These are phyloP conservation scores for Penicillium ucsense DNA, from an alignment of 495 filamentous ascomycete species.

Conservation along the genomic window DNA sequence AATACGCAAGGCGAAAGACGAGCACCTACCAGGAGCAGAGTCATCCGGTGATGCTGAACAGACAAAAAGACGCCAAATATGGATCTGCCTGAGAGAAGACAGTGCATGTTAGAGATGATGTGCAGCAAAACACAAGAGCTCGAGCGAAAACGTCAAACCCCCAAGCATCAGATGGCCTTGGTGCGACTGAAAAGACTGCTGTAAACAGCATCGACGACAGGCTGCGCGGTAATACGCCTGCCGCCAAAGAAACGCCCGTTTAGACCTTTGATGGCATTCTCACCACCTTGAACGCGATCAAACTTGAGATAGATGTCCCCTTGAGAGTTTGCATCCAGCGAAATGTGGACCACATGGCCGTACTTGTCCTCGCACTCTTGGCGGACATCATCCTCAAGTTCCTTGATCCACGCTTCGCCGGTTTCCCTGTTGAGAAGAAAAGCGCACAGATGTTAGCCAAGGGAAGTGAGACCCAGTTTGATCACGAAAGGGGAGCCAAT, in stretches of 20 bases:
- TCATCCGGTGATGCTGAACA: conserved; percentile 20
- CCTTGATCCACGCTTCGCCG: conserved; percentile 82
- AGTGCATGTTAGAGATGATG: conserved; percentile 8
- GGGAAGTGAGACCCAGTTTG: no score
- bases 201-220: conserved; percentile 97
- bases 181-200: conserved; percentile 89
- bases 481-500: no score
- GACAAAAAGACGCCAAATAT: conserved; percentile 9
- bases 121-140: neutral
- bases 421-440: conserved; percentile 52
- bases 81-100: conserved; percentile 14
- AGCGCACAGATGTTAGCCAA: no score
- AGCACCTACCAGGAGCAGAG: conserved; percentile 38
- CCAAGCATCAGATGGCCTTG: conserved; percentile 45
- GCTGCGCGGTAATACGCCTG: conserved; percentile 79
- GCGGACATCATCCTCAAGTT: conserved; percentile 88
- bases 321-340: conserved; percentile 82
- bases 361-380: conserved; percentile 92
- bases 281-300: conserved; percentile 83
- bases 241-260: conserved; percentile 95
- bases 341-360: conserved; percentile 96
- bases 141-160: neutral
- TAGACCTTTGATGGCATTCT: conserved; percentile 94
- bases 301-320: conserved; percentile 99
- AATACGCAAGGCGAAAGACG: conserved; percentile 18